Conservation (phyloP, 169 alveolate species). For the Eimeria maxima region DNA sequence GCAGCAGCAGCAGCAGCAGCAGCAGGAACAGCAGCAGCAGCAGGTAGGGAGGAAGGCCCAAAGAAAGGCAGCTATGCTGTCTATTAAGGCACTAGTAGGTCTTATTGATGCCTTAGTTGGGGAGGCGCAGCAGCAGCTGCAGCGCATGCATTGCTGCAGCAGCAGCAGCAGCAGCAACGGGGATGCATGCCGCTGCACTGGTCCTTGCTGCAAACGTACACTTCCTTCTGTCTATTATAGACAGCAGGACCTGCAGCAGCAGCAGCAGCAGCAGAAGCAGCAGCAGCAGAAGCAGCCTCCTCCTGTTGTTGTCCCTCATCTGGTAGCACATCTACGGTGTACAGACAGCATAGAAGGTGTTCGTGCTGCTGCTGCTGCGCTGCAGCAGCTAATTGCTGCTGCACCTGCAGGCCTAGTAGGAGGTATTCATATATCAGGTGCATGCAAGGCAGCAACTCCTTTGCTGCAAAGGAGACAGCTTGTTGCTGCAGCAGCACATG, state of each 20-base stretch:
- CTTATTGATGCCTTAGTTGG: neutral
- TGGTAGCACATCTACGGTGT: constrained; percentile 50
- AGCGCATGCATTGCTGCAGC: constrained; percentile 30
- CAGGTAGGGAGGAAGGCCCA: constrained; percentile 15
- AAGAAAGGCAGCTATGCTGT: neutral
- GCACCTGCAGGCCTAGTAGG: neutral
- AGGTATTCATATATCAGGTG: neutral
- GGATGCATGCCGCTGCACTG: constrained; percentile 38
- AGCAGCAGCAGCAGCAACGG: constrained; percentile 15
- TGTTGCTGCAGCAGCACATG: constrained; percentile 45
- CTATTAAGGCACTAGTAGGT: neutral
- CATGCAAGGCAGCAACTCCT: constrained; percentile 25
- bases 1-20: constrained; percentile 32
- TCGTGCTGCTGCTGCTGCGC: constrained; percentile 49
- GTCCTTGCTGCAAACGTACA: neutral
- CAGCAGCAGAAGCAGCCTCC: neutral
- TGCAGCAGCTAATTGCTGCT: constrained; percentile 10
- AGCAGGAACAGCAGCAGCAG: constrained; percentile 30
- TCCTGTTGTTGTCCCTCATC: neutral
- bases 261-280: constrained; percentile 43
- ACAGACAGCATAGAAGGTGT: constrained; percentile 8
- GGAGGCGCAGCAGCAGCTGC: constrained; percentile 52
- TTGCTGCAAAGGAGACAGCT: constrained; percentile 22
- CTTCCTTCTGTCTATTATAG: neutral
- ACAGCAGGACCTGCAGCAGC: constrained; percentile 20